Evolutionary conservation across 2,329 filamentous ascomycete species (phyloP).

Genomic region (Cercospora beticola): DNA sequence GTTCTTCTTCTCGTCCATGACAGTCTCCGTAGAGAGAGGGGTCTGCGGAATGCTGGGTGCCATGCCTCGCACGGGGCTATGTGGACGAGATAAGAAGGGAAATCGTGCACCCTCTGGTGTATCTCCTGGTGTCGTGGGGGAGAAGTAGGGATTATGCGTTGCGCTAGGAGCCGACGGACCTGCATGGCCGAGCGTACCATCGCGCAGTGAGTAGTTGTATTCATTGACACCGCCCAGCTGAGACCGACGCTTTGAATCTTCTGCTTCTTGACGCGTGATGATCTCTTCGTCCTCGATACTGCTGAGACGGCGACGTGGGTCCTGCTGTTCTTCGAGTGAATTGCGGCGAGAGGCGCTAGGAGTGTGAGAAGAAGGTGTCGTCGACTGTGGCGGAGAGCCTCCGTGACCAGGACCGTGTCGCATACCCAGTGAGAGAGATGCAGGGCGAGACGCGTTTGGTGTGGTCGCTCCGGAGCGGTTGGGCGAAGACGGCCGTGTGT

Average conservation of each 20-base stretch:
- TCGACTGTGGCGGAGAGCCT: constrained; percentile 20
- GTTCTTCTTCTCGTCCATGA: constrained; percentile 62
- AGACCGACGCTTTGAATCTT: constrained; percentile 35
- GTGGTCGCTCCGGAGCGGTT: constrained; percentile 32
- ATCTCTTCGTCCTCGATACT: constrained; percentile 37
- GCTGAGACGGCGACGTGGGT: constrained; percentile 22
- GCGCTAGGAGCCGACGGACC: constrained; percentile 15
- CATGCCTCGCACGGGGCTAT: constrained; percentile 29
- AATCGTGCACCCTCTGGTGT: constrained; percentile 28
- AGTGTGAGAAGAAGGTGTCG: constrained; percentile 12
- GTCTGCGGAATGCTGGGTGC: constrained; percentile 30
- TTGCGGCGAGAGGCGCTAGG: constrained; percentile 29
- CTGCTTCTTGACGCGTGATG: constrained; percentile 35
- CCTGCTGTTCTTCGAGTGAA: constrained; percentile 30
- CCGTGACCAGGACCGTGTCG: constrained; percentile 36
- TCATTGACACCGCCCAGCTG: constrained; percentile 30
- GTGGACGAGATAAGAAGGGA: constrained; percentile 33
- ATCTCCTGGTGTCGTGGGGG: constrained; percentile 23
- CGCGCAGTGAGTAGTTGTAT: constrained; percentile 35
- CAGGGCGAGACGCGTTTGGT: constrained; percentile 23
- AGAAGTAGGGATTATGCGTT: constrained; percentile 28
- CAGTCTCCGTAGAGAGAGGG: constrained; percentile 54
- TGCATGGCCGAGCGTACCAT: constrained; percentile 28
- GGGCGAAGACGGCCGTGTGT: constrained; percentile 37
- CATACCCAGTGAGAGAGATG: constrained; percentile 34